phyloP scores from a whole-genome alignment of 768 basidiomycete species.

The Clitopilus hobsonii region DNA sequence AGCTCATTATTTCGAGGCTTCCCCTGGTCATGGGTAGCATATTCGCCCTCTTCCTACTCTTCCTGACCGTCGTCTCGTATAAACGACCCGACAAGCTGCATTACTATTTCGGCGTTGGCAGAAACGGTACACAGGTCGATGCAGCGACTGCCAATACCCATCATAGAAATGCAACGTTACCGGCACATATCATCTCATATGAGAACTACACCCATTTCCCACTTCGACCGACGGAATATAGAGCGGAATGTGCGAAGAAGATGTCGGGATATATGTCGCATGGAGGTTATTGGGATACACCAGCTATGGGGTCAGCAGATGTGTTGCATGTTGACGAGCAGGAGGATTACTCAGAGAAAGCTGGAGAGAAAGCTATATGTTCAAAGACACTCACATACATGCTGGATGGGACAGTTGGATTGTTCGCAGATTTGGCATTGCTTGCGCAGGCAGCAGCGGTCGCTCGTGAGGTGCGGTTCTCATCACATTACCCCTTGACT shows the following conservation, averaged over 20 bases:
- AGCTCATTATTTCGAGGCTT: constrained; percentile 21
- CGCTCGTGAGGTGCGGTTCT: constrained; percentile 50
- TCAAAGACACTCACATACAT: constrained; percentile 67
- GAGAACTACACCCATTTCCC: constrained; percentile 57
- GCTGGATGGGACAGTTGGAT: constrained; percentile 61
- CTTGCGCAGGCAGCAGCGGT: constrained; percentile 65
- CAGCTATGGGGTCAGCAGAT: constrained; percentile 26
- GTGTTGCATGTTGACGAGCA: constrained; percentile 25
- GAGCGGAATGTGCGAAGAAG: constrained; percentile 49
- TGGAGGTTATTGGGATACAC: constrained; percentile 47
- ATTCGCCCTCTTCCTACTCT: constrained; percentile 37
- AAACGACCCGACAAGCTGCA: constrained; percentile 43
- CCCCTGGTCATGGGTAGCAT: constrained; percentile 44
- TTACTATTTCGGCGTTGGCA: constrained; percentile 31
- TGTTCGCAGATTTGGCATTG: constrained; percentile 61
- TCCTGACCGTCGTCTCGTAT: constrained; percentile 47
- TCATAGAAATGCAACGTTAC: constrained; percentile 8
- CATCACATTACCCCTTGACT: constrained; percentile 11
- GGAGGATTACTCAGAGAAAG: constrained; percentile 13
- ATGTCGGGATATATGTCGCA: constrained; percentile 42
- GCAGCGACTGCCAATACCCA: constrained; percentile 9
- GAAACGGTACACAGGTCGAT: constrained; percentile 12
- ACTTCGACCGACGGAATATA: constrained; percentile 51
- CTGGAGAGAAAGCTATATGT: constrained; percentile 33
- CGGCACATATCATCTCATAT: constrained; percentile 36